Base-by-base conservation (phyloP, 805 yeast species). In the Kluyveromyces nonfermentans region DNA sequence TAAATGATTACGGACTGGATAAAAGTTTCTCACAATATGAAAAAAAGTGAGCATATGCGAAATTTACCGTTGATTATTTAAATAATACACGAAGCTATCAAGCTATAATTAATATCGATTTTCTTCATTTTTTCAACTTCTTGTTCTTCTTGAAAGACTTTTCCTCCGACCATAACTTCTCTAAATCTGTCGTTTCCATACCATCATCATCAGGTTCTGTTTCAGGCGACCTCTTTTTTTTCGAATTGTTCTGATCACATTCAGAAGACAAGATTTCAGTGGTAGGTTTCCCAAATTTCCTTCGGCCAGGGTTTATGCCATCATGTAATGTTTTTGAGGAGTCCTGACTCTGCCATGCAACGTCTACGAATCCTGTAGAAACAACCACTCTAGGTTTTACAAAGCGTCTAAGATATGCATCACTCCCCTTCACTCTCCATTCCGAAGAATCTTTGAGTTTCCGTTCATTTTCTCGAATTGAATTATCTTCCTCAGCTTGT, bases 361-460 rank as follows among this genome's bases (percentile, higher is more conserved):
- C 55, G 41, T 46, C 53, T 35, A 38, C 44, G 43, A 40, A 56
- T 42, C 41, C 45, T 46, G 44, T 52, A 57, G 33, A 54, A 35
- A 28, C 15, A 15, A 16, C 21, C 21, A 38, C 41, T 16, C 25
- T 10, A 6, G 17, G 17, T 17, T 28, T 28, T 9, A 15, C 33
- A 17, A 16, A 34, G 6, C 31, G 30, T 5, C 19, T 28, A 19
- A 38, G 20, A 15, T 17, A 21, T 18, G n/a, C 21, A 18, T 46
- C 58, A 5, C 59, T 54, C 4, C 48, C 48, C 3, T 50, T 47
- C 5, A 61, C 51, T 37, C 52, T 58, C 63, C 65, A 60, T 40
- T 60, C 64, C 8, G 64, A 59, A 4, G 57, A 46, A 37, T 79
- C 85, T 35, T 63, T 65, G 14, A 73, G 60, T 43, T 69, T 73